phyloP scores from a whole-genome alignment of 257 asterid species.

The Marsdenia floribunda region DNA sequence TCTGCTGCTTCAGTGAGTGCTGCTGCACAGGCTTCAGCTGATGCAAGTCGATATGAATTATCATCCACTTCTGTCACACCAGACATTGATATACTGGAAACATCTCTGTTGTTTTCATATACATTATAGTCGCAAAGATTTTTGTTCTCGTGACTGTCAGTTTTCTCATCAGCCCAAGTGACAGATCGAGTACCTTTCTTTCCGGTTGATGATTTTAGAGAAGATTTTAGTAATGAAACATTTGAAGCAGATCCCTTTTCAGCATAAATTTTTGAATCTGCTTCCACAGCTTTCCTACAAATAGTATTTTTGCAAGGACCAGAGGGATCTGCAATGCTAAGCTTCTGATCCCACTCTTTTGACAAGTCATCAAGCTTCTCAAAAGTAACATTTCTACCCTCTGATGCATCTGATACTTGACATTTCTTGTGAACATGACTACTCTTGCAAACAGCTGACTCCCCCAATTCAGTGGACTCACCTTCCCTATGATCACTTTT shows the following conservation, averaged over 20 bases:
- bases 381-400: slow-evolving; percentile 2
- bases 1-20: slow-evolving; percentile 78
- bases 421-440: slow-evolving; percentile 29
- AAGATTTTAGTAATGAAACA: slow-evolving; percentile 43
- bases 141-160: slow-evolving; percentile 26
- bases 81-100: slow-evolving; percentile 22
- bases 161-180: slow-evolving; percentile 81
- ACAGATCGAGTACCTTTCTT: slow-evolving; percentile 50
- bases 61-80: slow-evolving; percentile 31
- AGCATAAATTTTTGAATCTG: slow-evolving; percentile 15
- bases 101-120: slow-evolving; percentile 25
- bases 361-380: slow-evolving; percentile 19
- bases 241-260: slow-evolving; percentile 30
- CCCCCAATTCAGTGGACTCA: slow-evolving; percentile 22
- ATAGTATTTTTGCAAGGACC: slow-evolving; percentile 25
- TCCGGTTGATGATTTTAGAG: slow-evolving; percentile 57
- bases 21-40: slow-evolving; percentile 91
- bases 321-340: slow-evolving; percentile 26
- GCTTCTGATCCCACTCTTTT: slow-evolving; percentile 22
- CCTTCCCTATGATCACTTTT: slow-evolving; percentile 19
- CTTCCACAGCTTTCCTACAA: slow-evolving; percentile 11
- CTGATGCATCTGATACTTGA: slow-evolving; percentile 17
- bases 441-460: slow-evolving; percentile 30
- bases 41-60: slow-evolving; percentile 46
- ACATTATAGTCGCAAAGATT: slow-evolving; percentile 41